Base-by-base conservation (phyloP, 352 stramenopile genomes). In the Globisporangium barbulae region DNA sequence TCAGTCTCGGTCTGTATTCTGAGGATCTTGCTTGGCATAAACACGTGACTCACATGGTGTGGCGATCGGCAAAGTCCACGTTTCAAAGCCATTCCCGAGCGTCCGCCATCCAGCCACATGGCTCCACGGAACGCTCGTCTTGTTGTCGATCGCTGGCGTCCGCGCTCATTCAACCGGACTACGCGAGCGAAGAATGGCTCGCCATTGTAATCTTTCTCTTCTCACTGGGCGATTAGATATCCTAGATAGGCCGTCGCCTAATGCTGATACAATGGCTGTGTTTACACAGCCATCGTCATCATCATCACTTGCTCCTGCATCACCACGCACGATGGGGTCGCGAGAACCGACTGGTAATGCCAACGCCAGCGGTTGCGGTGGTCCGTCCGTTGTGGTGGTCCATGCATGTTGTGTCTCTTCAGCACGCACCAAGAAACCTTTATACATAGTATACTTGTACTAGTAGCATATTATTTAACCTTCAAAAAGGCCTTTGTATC, bases 301-400 rank as follows among this genome's bases (percentile, higher is more conserved):
- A 21, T 12, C 33, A 21, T 17, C 30, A 15, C 49, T 28, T n/a
- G 25, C 49, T 19, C 25, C 5, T 19, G 22, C 17, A 17, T 12
- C 2, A 22, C 7, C 3, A 53, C 49, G 49, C 49, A 55, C 49
- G 49, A 41, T 12, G 25, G 49, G 15, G 49, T 55, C 49, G 49
- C 30, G 49, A 55, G n/a, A 55, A 41, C 49, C 49, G 25, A 55
- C 15, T 55, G 49, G 49, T 13, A 54, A 5, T 21, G 22, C 25
- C 15, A 39, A 39, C 5, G 15, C 22, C 48, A 22, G 31, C 47
- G 22, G 10, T 33, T 55, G 49, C 25, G 15, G 25, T 33, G n/a
- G 30, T 55, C 13, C n/a, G 21, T 53, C 45, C 10, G 22, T 53
- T 53, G 45, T 13, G 47, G 47, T 53, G 47, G 47, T 53, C 35